phyloP scores from a whole-genome alignment of 2,329 filamentous ascomycete genomes.

The Fusarium fracticaudum region DNA sequence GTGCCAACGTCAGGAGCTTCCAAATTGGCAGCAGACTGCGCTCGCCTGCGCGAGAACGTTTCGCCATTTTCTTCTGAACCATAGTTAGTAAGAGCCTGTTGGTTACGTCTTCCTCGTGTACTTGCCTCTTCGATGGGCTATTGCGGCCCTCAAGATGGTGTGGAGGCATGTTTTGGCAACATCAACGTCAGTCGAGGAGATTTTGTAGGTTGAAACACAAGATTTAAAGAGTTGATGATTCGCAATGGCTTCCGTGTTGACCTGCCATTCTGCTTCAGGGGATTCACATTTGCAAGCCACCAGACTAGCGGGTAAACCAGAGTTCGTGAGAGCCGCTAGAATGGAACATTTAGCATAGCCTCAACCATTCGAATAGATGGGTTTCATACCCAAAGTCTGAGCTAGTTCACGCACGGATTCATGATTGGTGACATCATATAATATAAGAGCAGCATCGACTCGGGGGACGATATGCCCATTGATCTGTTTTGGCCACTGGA shows the following conservation, averaged over 20 bases:
- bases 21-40: slow-evolving; percentile 70
- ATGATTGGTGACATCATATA: slow-evolving; percentile 88
- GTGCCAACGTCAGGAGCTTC: slow-evolving; percentile 63
- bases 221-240: slow-evolving; percentile 72
- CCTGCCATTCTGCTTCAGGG: slow-evolving; percentile 73
- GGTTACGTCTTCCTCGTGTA: neutral
- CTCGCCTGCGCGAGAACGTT: slow-evolving; percentile 60
- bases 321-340: slow-evolving; percentile 76
- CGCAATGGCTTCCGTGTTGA: slow-evolving; percentile 73
- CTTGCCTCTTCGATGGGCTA: slow-evolving; percentile 73
- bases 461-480: slow-evolving; percentile 76
- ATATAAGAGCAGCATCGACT: slow-evolving; percentile 83
- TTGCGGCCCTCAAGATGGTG: slow-evolving; percentile 76
- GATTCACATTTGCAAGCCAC: slow-evolving; percentile 92
- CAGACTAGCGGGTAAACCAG: slow-evolving; percentile 78
- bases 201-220: slow-evolving; percentile 77
- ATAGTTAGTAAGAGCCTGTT: neutral
- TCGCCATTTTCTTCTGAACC: slow-evolving; percentile 55
- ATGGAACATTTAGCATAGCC: slow-evolving; percentile 9
- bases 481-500: slow-evolving; percentile 74
- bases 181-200: slow-evolving; percentile 75
- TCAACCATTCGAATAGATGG: neutral
- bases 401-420: slow-evolving; percentile 79
- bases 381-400: slow-evolving; percentile 73
- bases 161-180: slow-evolving; percentile 80